phyloP scores from a whole-genome alignment of 495 filamentous ascomycete genomes.

The Thozetella sp. region DNA sequence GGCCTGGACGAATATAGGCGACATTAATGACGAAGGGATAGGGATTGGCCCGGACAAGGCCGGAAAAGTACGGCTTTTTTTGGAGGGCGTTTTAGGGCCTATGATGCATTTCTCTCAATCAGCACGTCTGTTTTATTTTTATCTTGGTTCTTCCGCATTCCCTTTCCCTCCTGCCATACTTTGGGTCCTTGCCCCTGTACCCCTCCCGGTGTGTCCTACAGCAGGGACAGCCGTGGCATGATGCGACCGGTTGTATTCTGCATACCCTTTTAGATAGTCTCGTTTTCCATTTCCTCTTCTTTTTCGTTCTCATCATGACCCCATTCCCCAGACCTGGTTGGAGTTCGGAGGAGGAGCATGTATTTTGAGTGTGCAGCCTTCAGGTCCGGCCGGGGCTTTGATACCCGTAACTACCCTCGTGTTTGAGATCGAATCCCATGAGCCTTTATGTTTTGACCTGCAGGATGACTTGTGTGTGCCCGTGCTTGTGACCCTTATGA shows the following conservation, averaged over 20 bases:
- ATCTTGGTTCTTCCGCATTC: not conserved
- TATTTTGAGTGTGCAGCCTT: not conserved
- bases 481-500: too few relatives aligned
- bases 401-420: not conserved
- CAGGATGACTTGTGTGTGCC: too few relatives aligned
- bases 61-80: not conserved
- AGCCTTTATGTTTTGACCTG: too few relatives aligned
- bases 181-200: not conserved
- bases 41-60: not conserved
- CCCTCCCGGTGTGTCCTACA: not conserved
- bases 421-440: too few relatives aligned
- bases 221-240: not conserved
- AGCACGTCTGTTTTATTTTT: too few relatives aligned
- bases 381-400: not conserved
- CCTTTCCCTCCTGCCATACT: not conserved
- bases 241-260: not conserved
- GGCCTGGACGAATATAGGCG: not conserved
- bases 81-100: not conserved
- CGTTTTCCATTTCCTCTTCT: not conserved
- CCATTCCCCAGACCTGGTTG: not conserved
- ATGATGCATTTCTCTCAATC: conserved; percentile 1
- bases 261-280: conserved; percentile 1
- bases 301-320: not conserved
- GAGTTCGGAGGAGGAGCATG: not conserved
- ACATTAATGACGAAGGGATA: conserved; percentile 1